phyloP scores from a whole-genome alignment of 345 rosid genomes.

The Ailanthus altissimus region DNA sequence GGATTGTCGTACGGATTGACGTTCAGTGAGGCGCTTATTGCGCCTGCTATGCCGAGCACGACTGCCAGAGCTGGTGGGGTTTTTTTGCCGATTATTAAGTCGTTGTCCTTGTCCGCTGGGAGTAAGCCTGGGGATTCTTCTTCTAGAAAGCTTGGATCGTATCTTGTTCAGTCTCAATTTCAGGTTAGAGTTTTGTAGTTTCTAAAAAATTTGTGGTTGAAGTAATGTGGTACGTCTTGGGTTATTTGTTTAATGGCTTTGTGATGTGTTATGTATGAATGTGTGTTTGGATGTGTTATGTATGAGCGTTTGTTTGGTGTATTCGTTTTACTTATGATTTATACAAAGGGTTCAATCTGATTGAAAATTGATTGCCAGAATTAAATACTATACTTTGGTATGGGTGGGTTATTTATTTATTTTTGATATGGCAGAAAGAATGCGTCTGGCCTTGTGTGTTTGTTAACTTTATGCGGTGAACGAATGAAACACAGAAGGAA shows the following conservation, averaged over 20 bases:
- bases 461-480: neutral
- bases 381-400: neutral
- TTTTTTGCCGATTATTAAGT: conserved; percentile 89
- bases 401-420: neutral
- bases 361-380: too few species aligned
- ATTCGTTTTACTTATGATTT: too few species aligned
- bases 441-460: neutral
- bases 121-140: conserved; percentile 79
- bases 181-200: conserved; percentile 51
- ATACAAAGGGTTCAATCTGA: too few species aligned
- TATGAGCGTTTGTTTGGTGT: neutral
- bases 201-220: neutral
- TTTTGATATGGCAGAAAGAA: neutral
- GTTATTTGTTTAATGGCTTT: neutral
- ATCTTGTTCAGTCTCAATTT: conserved; percentile 74
- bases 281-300: neutral
- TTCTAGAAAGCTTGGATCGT: conserved; percentile 75
- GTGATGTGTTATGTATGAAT: neutral
- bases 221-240: neutral
- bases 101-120: conserved; percentile 76
- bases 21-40: conserved; percentile 84
- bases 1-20: conserved; percentile 92
- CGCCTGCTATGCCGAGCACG: conserved; percentile 97
- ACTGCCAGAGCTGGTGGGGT: conserved; percentile 96
- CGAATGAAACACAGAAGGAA: neutral